Base-by-base conservation (phyloP, 2,329 filamentous ascomycete genomes). In the Ramularia collo-cygni region DNA sequence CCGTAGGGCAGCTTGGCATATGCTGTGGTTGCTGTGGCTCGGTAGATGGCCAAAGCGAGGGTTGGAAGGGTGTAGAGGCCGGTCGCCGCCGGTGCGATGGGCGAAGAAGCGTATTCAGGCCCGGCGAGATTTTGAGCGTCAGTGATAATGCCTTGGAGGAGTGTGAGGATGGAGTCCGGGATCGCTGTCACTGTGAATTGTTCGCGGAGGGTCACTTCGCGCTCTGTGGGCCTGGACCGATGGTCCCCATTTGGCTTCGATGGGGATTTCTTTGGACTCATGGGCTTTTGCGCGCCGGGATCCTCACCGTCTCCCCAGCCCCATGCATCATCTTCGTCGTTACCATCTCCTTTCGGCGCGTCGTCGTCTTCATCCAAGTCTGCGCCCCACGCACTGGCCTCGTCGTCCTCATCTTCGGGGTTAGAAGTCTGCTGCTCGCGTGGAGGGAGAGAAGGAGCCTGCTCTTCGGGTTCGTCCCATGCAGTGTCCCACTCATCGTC, bases 181-280 rank as follows among this genome's bases (percentile, higher is more conserved):
- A 95, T 83, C 2, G 84, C 83, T 0, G 90, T 95, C 37, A 95
- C 84, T 43, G 81, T 85, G 61, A 95, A 98, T 1, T 76, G 84
- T 64, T 98, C 92, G 46, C 75, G 83, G 31, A 96, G 66, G 0
- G 85, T 83, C 43, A 96, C 46, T 37, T 63, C 56, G 14, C 54
- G 53, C 32, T 62, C 47, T 1, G 50, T 24, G 15, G 54, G 26
- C 28, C n/a, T n/a, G n/a, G n/a, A n/a, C n/a, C n/a, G n/a, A n/a
- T n/a, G n/a, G n/a, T n/a, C n/a, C n/a, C n/a, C n/a, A n/a, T n/a
- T 57, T 56, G 14, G 56, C 47, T 12, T 42, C 2, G 54, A 32
- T 15, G 34, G 28, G 24, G 37, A 47, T 12, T 59, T 47, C 3
- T 57, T 64, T 10, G 53, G 52, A 35, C 51, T 56, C 49, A 44